Conservation (phyloP, 768 basidiomycete species). For the Amanita jacksonii region DNA sequence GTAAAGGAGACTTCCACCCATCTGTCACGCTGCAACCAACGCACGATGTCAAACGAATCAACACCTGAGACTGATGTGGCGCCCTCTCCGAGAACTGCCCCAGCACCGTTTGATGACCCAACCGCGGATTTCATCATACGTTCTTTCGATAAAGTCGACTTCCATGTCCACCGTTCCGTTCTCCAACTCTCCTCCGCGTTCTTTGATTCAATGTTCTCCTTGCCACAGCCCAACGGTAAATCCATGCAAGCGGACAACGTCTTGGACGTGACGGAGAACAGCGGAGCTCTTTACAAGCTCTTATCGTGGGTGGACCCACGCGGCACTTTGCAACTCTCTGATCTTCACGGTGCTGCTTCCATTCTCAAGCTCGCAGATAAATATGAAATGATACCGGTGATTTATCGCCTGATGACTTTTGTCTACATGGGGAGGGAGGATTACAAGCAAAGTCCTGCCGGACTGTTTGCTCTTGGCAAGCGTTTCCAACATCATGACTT, state of each 20-base stretch:
- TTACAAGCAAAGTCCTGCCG: not conserved
- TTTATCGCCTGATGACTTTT: conserved; percentile 1
- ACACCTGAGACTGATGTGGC: too few species aligned
- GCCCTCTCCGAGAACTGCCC: too few species aligned
- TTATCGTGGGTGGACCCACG: conserved; percentile 7
- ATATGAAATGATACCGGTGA: conserved; percentile 2
- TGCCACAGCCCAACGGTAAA: conserved; percentile 2
- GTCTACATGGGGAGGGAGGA: conserved; percentile 3
- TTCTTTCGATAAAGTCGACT: conserved; percentile 3
- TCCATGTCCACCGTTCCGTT: conserved; percentile 2
- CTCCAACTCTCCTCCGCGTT: conserved; percentile 5
- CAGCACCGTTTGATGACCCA: conserved; percentile 5
- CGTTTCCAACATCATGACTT: conserved; percentile 3
- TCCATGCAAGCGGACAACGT: not conserved
- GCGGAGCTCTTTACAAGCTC: conserved; percentile 3
- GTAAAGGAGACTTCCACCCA: too few species aligned
- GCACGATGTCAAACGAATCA: too few species aligned
- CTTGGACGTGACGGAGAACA: conserved; percentile 2
- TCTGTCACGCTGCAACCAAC: too few species aligned
- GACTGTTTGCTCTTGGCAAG: conserved; percentile 2
- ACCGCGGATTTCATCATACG: conserved; percentile 4
- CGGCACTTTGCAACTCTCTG: not conserved
- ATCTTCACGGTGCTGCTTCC: not conserved
- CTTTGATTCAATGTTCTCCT: conserved; percentile 4
- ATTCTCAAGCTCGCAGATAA: conserved; percentile 3